Conservation (phyloP, 164 flowering plant genomes). For the Annona squamosa region DNA sequence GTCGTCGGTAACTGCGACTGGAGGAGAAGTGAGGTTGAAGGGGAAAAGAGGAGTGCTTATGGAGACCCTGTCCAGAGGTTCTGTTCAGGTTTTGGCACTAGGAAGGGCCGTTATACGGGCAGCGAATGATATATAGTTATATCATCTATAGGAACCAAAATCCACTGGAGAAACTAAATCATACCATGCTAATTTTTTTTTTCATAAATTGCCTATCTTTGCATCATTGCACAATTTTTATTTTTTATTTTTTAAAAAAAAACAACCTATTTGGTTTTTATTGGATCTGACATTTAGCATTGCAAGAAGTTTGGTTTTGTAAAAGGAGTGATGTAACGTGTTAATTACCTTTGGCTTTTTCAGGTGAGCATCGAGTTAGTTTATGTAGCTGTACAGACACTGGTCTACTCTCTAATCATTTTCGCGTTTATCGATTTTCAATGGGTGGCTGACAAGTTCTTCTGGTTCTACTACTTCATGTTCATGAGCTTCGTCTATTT, state of each 20-base stretch:
- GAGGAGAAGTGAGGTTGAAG: conserved; percentile 6
- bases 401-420: conserved; percentile 36
- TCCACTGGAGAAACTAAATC: too few relatives aligned
- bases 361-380: conserved; percentile 52
- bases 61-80: conserved; percentile 6
- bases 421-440: conserved; percentile 51
- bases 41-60: conserved; percentile 6
- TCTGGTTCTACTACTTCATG: conserved; percentile 44
- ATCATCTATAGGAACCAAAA: too few relatives aligned
- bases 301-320: too few relatives aligned
- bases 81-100: background rate
- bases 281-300: too few relatives aligned
- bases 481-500: conserved; percentile 46
- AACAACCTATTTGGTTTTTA: too few relatives aligned
- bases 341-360: background rate
- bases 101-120: background rate
- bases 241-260: too few relatives aligned
- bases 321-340: too few relatives aligned
- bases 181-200: too few relatives aligned
- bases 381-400: conserved; percentile 41
- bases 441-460: conserved; percentile 36
- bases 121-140: too few relatives aligned
- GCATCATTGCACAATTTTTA: too few relatives aligned
- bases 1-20: conserved; percentile 14
- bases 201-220: too few relatives aligned